These are phyloP conservation scores for Mycena epipterygia DNA, from an alignment of 768 basidiomycete genomes.

Conservation along the genomic window DNA sequence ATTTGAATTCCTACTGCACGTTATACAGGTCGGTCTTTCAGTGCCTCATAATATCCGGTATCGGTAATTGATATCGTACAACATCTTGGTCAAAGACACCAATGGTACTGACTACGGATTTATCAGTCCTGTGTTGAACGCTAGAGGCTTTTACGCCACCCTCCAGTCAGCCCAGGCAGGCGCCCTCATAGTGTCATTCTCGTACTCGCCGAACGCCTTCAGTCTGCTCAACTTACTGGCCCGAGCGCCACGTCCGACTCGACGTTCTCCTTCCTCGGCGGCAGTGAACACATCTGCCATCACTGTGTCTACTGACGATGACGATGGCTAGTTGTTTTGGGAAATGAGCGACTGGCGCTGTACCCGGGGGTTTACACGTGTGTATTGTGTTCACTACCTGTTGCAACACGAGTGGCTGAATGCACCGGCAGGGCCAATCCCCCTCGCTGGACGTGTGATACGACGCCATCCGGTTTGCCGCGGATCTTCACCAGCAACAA, in stretches of 20 bases:
- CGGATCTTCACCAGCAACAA: background rate
- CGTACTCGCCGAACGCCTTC: background rate
- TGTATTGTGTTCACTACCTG: background rate
- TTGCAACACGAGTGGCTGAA: background rate
- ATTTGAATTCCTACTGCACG: background rate
- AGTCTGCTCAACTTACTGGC: conserved; percentile 1
- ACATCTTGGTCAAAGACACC: background rate
- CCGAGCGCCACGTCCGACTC: background rate
- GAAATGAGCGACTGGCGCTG: too few relatives aligned
- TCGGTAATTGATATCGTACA: background rate
- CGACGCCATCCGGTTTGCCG: background rate
- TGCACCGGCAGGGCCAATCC: background rate
- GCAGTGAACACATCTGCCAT: background rate
- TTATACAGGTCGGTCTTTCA: background rate
- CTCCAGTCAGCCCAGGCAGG: background rate
- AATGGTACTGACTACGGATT: conserved; percentile 4
- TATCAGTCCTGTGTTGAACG: background rate
- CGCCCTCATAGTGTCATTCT: background rate
- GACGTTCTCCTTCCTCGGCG: conserved; percentile 2
- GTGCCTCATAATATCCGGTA: background rate
- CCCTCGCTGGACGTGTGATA: background rate
- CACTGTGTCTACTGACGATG: background rate
- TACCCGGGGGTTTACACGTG: too few relatives aligned
- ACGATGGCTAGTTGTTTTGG: too few relatives aligned
- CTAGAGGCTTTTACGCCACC: background rate